phyloP scores from a whole-genome alignment of 2,329 filamentous ascomycete species.

The Diaporthe longicolla region DNA sequence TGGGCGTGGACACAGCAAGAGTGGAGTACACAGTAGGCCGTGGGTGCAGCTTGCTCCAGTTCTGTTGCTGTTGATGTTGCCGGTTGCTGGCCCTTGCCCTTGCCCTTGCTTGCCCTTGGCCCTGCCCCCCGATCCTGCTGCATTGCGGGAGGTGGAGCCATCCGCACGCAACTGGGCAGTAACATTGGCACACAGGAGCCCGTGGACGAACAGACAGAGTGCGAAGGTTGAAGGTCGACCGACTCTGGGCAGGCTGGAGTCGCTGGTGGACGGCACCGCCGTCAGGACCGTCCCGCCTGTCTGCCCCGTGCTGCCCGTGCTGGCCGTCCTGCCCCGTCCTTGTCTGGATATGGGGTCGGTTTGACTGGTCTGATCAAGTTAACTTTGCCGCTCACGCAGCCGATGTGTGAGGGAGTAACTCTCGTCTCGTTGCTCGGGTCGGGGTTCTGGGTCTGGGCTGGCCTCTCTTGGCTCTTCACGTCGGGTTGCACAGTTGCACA shows the following conservation, averaged over 20 bases:
- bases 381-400: constrained; percentile 24
- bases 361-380: constrained; percentile 15
- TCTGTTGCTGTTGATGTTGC: constrained; percentile 24
- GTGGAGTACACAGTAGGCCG: constrained; percentile 20
- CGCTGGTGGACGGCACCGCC: neutral
- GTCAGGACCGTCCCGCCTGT: neutral
- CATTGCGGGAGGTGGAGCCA: constrained; percentile 38
- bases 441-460: constrained; percentile 2
- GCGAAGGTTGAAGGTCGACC: constrained; percentile 6
- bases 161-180: constrained; percentile 35
- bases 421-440: constrained; percentile 27
- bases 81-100: neutral
- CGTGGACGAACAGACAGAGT: neutral
- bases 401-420: constrained; percentile 29
- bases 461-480: neutral
- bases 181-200: constrained; percentile 17
- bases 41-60: constrained; percentile 9
- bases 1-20: constrained; percentile 21
- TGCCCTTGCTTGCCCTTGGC: neutral
- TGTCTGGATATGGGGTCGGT: neutral
- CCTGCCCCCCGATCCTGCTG: neutral
- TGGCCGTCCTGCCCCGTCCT: neutral
- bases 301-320: no score
- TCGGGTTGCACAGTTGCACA: constrained; percentile 18
- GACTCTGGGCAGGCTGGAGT: neutral